Base-by-base conservation (phyloP, 1,139 yeast species). In the Saccharomycopsis hybrid region DNA sequence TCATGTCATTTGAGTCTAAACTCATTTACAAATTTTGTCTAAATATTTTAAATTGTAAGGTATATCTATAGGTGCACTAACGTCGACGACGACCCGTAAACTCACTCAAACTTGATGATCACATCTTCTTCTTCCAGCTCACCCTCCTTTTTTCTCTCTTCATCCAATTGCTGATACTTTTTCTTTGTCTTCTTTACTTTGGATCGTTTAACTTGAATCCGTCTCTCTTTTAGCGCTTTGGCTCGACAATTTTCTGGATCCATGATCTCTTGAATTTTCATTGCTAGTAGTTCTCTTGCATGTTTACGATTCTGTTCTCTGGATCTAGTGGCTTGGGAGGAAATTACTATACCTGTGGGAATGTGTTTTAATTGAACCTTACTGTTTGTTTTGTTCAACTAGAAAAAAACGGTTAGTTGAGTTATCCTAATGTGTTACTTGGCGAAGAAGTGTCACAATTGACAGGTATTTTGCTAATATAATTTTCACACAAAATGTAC, bases 341-440 rank as follows among this genome's bases (percentile, higher is more conserved):
- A 80, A 0, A 92, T 89, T 0, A 89, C 95, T 1, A 88, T 65
- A 0, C 97, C 97, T 0, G 96, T 86, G 0, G 96, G 96, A 0
- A 77, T 60, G 61, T 92, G 97, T 36, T 81, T 83, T 49, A 92
- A 67, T 61, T 92, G 98, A 0, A 92, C 97, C 62, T 90, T 90
- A 48, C 94, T 84, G 61, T 86, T 89, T n/a, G 95, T 82, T 61
- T 92, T 90, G 63, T 92, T 92, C 65, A 92, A 89, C 67, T 72
- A 36, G 13, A 18, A 18, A 18, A 18, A 18, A 18, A 18, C 18
- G 18, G 18, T 18, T 18, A 18, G 18, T 18, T 18, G 18, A 18
- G 18, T 18, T 18, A 18, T 18, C 18, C 18, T 18, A 18, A 18
- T 18, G 18, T 18, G 18, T 18, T 18, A 18, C 18, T 18, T 18